Evolutionary conservation across 495 filamentous ascomycete genomes (phyloP).

Genomic region (Penicillium cosmopolitanum): DNA sequence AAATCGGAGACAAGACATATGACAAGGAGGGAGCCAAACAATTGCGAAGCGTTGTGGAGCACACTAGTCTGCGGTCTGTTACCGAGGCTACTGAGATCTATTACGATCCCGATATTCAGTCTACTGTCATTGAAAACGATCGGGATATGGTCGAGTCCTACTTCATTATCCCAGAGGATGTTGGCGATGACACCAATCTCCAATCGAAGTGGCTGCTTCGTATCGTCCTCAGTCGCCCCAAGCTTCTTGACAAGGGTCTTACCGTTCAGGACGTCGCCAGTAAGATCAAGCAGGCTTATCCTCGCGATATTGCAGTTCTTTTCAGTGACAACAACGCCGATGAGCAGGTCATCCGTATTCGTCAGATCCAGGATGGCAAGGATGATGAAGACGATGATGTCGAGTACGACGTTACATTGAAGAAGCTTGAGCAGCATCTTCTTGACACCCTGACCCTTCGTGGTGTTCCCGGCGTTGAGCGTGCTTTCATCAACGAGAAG

Average conservation of each 20-base stretch:
- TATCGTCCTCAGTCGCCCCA: constrained; percentile 88
- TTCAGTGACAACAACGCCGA: constrained; percentile 99
- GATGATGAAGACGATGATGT: constrained; percentile 79
- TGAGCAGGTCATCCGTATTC: constrained; percentile 90
- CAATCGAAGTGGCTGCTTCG: constrained; percentile 96
- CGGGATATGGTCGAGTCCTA: constrained; percentile 94
- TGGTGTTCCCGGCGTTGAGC: constrained; percentile 83
- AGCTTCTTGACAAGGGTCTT: constrained; percentile 92
- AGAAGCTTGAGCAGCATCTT: constrained; percentile 86
- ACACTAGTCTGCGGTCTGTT: constrained; percentile 91
- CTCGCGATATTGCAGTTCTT: constrained; percentile 86
- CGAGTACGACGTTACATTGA: constrained; percentile 87
- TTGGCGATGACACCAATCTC: constrained; percentile 64
- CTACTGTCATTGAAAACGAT: constrained; percentile 85
- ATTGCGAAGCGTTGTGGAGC: constrained; percentile 86
- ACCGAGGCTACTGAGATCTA: constrained; percentile 92
- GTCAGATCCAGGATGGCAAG: constrained; percentile 71
- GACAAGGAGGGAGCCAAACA: constrained; percentile 82
- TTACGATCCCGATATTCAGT: constrained; percentile 90
- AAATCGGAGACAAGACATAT: constrained; percentile 57
- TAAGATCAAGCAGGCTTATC: constrained; percentile 84
- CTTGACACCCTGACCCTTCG: constrained; percentile 88
- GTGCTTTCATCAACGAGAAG: constrained; percentile 90
- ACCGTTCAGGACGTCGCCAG: constrained; percentile 90
- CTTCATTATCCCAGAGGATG: constrained; percentile 91